Conservation (phyloP, 2,329 filamentous ascomycete genomes). For the Cephalotrichum gorgonifer region DNA sequence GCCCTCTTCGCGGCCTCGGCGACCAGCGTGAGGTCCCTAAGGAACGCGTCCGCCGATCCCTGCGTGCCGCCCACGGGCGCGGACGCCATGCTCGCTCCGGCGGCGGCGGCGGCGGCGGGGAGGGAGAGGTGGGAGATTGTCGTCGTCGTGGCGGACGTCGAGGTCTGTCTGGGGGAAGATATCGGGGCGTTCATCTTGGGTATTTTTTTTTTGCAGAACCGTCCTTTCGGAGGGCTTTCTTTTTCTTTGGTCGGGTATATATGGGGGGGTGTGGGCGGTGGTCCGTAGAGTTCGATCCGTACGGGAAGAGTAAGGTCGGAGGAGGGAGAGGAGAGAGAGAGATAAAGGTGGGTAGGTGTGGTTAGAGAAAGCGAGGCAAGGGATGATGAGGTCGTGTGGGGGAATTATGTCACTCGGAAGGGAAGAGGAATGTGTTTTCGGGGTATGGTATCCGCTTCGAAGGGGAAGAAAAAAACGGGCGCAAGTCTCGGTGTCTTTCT, state of each 20-base stretch:
- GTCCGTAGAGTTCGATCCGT: too few species aligned
- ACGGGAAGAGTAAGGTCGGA: not conserved
- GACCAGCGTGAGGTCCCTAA: conserved; percentile 74
- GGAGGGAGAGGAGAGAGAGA: not conserved
- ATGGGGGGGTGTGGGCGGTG: too few species aligned
- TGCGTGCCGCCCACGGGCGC: conserved; percentile 10
- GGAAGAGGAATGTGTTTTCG: too few species aligned
- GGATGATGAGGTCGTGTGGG: too few species aligned
- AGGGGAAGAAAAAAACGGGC: not conserved
- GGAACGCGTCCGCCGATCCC: conserved; percentile 43
- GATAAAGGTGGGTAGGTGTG: too few species aligned
- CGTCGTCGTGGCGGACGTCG: not conserved
- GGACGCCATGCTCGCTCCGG: conserved; percentile 7
- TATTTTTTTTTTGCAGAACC: not conserved
- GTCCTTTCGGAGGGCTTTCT: too few species aligned
- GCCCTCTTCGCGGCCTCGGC: conserved; percentile 90
- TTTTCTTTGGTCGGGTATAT: not conserved
- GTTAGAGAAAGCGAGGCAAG: too few species aligned
- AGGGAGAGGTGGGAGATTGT: conserved; percentile 22
- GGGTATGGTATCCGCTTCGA: too few species aligned
- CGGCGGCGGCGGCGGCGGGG: conserved; percentile 17
- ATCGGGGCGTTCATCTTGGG: conserved; percentile 4
- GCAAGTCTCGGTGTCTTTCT: not conserved
- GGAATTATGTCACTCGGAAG: too few species aligned
- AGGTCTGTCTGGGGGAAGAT: conserved; percentile 2